phyloP scores from a whole-genome alignment of 2,329 filamentous ascomycete genomes.

The Alternaria ethzedia region DNA sequence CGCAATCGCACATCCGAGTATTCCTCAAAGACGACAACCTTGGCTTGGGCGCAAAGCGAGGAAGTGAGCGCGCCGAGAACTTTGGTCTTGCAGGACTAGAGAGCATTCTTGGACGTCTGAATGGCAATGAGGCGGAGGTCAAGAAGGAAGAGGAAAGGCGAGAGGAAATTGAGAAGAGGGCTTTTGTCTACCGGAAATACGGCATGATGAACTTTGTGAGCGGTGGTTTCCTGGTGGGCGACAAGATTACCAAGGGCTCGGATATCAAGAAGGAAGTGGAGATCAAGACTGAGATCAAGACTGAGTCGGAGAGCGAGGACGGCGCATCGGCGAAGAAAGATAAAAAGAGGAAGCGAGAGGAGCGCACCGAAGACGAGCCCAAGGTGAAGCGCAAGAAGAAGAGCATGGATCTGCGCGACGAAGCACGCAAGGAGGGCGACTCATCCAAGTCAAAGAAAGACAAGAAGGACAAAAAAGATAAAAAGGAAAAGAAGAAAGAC shows the following conservation, averaged over 20 bases:
- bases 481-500: constrained; percentile 42
- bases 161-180: constrained; percentile 72
- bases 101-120: constrained; percentile 83
- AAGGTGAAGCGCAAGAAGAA: constrained; percentile 49
- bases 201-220: constrained; percentile 85
- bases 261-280: constrained; percentile 50
- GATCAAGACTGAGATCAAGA: constrained; percentile 48
- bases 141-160: constrained; percentile 72
- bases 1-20: constrained; percentile 84
- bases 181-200: constrained; percentile 77
- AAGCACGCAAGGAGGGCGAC: constrained; percentile 30
- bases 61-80: constrained; percentile 70
- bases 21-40: constrained; percentile 88
- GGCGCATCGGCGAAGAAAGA: constrained; percentile 26
- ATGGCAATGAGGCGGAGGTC: constrained; percentile 81
- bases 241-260: constrained; percentile 58
- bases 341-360: constrained; percentile 46
- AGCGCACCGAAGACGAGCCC: constrained; percentile 37
- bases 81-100: constrained; percentile 89
- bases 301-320: constrained; percentile 48
- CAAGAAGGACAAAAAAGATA: constrained; percentile 42
- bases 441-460: constrained; percentile 37
- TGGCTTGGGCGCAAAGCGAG: constrained; percentile 82
- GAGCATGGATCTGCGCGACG: constrained; percentile 41
- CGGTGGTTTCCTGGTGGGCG: constrained; percentile 75